Evolutionary conservation across 2,329 filamentous ascomycete species (phyloP).

Genomic region (Myriosclerotinia duriaeana): DNA sequence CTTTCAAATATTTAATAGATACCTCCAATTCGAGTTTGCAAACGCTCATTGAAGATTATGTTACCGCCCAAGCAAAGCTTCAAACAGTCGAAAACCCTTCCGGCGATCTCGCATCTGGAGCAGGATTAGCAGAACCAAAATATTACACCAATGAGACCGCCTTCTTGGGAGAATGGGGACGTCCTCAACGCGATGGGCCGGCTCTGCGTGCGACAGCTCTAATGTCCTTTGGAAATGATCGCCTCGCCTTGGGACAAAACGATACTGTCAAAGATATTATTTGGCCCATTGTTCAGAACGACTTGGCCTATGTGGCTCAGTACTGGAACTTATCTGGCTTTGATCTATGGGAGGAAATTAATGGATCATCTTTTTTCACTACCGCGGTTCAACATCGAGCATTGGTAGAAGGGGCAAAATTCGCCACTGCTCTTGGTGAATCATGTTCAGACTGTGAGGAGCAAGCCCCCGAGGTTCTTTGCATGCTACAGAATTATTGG

Average conservation of each 20-base stretch:
- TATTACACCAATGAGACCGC: conserved; percentile 63
- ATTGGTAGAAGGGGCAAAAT: conserved; percentile 61
- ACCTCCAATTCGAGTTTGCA: conserved; percentile 54
- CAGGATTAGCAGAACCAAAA: conserved; percentile 69
- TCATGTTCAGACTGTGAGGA: conserved; percentile 57
- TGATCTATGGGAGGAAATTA: conserved; percentile 82
- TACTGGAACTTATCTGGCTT: conserved; percentile 67
- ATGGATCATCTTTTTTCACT: conserved; percentile 77
- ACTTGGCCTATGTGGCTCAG: conserved; percentile 70
- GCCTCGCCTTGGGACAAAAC: conserved; percentile 59
- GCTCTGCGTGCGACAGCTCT: conserved; percentile 74
- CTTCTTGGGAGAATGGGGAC: conserved; percentile 58
- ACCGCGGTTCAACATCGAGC: conserved; percentile 61
- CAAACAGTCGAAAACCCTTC: conserved; percentile 58
- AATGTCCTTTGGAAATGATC: conserved; percentile 69
- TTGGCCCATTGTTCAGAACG: conserved; percentile 74
- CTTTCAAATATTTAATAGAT: conserved; percentile 67
- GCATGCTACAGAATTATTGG: conserved; percentile 78
- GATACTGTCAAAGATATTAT: conserved; percentile 50
- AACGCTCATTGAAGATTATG: conserved; percentile 62
- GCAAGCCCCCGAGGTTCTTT: conserved; percentile 68
- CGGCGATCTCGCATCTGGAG: conserved; percentile 44
- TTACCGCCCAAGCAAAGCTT: conserved; percentile 60
- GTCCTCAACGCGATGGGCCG: conserved; percentile 77
- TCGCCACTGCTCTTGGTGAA: conserved; percentile 62